These are phyloP conservation scores for Puccinia novopanici DNA, from an alignment of 1,284 basidiomycete genomes.

Conservation along the genomic window DNA sequence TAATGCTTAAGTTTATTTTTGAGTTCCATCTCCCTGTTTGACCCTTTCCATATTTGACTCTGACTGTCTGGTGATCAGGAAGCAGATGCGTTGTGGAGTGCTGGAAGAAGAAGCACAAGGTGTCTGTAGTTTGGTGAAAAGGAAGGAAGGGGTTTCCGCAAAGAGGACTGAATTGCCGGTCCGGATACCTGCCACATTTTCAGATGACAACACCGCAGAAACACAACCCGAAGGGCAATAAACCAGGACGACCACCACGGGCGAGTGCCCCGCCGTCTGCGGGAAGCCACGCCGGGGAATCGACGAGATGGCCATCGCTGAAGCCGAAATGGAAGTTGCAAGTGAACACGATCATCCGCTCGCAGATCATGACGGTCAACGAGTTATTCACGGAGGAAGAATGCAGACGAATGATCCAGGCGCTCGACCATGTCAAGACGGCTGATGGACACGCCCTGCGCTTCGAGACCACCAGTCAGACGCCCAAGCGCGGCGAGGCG, in stretches of 20 bases:
- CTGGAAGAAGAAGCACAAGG: too few species aligned
- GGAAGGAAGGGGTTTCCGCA: too few species aligned
- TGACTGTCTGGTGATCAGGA: too few species aligned
- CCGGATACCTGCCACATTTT: too few species aligned
- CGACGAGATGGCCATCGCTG: conserved; percentile 14
- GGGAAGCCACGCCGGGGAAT: background rate
- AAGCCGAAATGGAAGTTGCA: conserved; percentile 9
- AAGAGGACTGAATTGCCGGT: too few species aligned
- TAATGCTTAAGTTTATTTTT: too few species aligned
- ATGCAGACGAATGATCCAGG: background rate
- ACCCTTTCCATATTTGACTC: too few species aligned
- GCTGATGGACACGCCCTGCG: background rate
- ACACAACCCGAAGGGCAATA: background rate
- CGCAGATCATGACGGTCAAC: conserved; percentile 1
- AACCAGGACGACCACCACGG: background rate
- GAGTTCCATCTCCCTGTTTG: too few species aligned
- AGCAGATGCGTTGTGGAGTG: too few species aligned
- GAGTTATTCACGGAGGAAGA: conserved; percentile 1
- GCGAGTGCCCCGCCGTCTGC: background rate
- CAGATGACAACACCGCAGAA: background rate
- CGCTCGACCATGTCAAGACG: background rate
- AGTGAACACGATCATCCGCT: conserved; percentile 9
- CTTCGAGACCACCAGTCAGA: background rate
- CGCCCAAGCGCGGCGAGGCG: conserved; percentile 7
- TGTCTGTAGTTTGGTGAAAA: too few species aligned